Percentiles rank a stretch among this genome's conserved stretches.
phyloP scores from a whole-genome alignment of 2,329 filamentous ascomycete genomes.

The Aspergillus arachidicola region DNA sequence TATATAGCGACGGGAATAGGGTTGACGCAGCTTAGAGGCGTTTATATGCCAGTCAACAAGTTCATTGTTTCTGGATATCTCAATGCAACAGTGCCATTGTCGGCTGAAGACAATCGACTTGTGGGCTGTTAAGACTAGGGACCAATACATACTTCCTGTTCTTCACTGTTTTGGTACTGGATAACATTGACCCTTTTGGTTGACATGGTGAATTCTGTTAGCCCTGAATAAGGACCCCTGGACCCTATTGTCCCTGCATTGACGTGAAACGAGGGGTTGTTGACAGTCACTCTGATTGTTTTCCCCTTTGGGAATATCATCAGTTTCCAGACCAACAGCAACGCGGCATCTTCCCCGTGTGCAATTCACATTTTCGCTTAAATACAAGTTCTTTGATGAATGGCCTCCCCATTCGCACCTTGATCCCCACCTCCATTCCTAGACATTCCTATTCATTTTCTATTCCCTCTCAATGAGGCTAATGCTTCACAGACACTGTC shows the following conservation, averaged over 20 bases:
- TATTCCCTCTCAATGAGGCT: background rate
- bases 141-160: background rate
- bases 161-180: background rate
- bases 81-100: background rate
- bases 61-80: background rate
- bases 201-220: background rate
- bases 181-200: background rate
- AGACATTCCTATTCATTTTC: background rate
- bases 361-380: background rate
- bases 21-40: background rate
- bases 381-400: background rate
- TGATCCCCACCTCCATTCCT: background rate
- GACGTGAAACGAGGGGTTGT: background rate
- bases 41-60: background rate
- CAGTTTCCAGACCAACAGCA: constrained; percentile 2
- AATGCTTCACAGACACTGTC: constrained; percentile 1
- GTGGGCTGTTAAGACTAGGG: background rate
- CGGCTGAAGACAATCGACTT: background rate
- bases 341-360: background rate
- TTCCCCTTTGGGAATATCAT: background rate
- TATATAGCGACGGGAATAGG: background rate
- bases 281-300: constrained; percentile 2
- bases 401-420: background rate
- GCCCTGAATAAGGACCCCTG: background rate
- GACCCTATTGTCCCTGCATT: background rate